phyloP scores from a whole-genome alignment of 441 rosid species.

The Erodium moschatum region DNA sequence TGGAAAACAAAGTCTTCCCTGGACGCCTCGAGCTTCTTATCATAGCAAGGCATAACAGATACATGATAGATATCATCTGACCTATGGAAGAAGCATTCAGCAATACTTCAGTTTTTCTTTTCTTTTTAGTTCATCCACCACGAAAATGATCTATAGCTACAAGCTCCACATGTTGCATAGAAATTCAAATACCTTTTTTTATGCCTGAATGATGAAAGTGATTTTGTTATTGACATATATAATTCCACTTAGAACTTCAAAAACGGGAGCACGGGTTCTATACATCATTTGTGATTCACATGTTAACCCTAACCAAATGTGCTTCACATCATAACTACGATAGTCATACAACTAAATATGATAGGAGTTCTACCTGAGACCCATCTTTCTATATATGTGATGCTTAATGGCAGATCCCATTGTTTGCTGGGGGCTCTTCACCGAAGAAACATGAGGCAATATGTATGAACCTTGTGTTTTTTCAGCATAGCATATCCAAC shows the following conservation, averaged over 20 bases:
- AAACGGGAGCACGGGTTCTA: no score
- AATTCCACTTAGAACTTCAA: no score
- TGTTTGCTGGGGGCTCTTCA: slow-evolving; percentile 90
- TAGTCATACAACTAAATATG: neutral
- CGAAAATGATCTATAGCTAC: neutral
- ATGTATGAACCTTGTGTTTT: slow-evolving; percentile 75
- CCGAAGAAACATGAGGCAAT: slow-evolving; percentile 73
- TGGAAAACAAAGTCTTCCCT: slow-evolving; percentile 73
- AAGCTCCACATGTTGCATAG: neutral
- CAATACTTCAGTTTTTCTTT: slow-evolving; percentile 8
- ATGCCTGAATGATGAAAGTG: neutral
- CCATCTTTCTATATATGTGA: slow-evolving; percentile 52
- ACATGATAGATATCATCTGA: slow-evolving; percentile 75
- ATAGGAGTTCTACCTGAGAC: slow-evolving; percentile 41
- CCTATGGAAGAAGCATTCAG: slow-evolving; percentile 35
- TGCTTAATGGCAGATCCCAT: slow-evolving; percentile 73
- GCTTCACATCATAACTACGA: slow-evolving; percentile 6
- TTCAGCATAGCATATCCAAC: slow-evolving; percentile 98
- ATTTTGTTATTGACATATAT: no score
- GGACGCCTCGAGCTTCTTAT: slow-evolving; percentile 88
- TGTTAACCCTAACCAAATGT: neutral
- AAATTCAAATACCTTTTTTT: neutral
- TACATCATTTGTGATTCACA: no score
- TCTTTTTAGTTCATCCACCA: neutral
- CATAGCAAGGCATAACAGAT: slow-evolving; percentile 91